These are phyloP conservation scores for Polytrichum commune DNA, from an alignment of 225 moss, liverwort and hornwort species.

Conservation along the genomic window DNA sequence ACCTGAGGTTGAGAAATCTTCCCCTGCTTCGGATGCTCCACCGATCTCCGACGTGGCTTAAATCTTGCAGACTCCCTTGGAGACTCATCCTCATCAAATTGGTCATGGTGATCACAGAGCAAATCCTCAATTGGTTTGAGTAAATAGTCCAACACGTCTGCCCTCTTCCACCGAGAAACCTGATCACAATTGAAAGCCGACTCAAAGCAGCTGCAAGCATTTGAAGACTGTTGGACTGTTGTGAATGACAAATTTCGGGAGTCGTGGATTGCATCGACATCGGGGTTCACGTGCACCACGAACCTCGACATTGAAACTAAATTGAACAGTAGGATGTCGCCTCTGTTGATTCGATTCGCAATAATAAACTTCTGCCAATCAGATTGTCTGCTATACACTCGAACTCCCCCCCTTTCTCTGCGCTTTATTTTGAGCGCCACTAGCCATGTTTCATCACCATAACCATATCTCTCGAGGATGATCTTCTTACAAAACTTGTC, in stretches of 20 bases:
- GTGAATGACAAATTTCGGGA: too few species aligned
- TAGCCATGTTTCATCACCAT: not conserved
- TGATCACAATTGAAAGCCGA: too few species aligned
- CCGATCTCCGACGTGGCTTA: too few species aligned
- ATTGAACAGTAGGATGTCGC: conserved; percentile 1
- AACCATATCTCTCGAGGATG: too few species aligned
- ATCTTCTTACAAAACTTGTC: not conserved
- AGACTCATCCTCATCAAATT: too few species aligned
- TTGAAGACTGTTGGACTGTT: too few species aligned
- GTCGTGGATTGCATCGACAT: too few species aligned
- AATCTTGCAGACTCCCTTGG: too few species aligned
- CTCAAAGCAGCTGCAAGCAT: too few species aligned
- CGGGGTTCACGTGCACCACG: conserved; percentile 1
- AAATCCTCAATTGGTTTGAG: conserved; percentile 4
- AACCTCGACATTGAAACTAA: conserved; percentile 4
- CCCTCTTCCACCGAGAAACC: not conserved
- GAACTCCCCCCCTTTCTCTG: not conserved
- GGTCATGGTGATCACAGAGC: not conserved
- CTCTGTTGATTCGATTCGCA: not conserved
- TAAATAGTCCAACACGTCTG: conserved; percentile 1
- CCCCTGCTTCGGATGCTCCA: too few species aligned
- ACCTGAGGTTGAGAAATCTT: not conserved
- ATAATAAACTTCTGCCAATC: conserved; percentile 4
- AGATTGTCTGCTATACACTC: not conserved
- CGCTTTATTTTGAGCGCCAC: not conserved